Conservation (phyloP, 768 basidiomycete genomes). For the Cystofilobasidium capitatum region DNA sequence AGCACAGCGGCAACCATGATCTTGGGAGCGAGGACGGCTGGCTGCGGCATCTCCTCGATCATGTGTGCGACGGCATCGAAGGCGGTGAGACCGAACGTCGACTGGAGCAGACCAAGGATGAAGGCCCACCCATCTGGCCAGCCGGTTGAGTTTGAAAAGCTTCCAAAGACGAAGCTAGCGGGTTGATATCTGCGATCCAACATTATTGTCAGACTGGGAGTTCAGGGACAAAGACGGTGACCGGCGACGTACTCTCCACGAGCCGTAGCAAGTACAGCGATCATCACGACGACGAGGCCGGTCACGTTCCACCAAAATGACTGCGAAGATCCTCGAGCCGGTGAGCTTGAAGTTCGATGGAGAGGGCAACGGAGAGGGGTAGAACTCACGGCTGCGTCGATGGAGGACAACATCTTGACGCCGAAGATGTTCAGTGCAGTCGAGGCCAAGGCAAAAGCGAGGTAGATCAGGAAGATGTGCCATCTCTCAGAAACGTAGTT, state of each 20-base stretch:
- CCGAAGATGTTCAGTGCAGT: conserved; percentile 32
- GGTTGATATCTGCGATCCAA: too few relatives aligned
- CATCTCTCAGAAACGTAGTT: conserved; percentile 30
- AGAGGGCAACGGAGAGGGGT: too few relatives aligned
- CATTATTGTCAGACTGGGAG: too few relatives aligned
- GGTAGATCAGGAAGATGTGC: conserved; percentile 35
- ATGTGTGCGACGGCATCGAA: conserved; percentile 36
- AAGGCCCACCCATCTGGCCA: conserved; percentile 29
- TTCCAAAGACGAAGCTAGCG: conserved; percentile 30
- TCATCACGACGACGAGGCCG: background rate
- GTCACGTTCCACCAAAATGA: background rate
- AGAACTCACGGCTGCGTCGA: conserved; percentile 32
- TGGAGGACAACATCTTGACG: conserved; percentile 30
- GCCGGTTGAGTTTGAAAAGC: conserved; percentile 31
- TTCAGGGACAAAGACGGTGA: too few relatives aligned
- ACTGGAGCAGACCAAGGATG: conserved; percentile 33
- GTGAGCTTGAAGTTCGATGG: too few relatives aligned
- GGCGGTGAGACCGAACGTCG: conserved; percentile 30
- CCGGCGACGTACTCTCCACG: conserved; percentile 31
- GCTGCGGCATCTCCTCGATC: conserved; percentile 35
- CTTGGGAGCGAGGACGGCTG: conserved; percentile 32
- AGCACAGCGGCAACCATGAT: conserved; percentile 33
- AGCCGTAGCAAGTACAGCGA: conserved; percentile 26
- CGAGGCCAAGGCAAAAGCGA: conserved; percentile 32
- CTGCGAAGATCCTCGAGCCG: background rate